Evolutionary conservation across 306 rosid species (phyloP).

Genomic region (Vigna trinervia): DNA sequence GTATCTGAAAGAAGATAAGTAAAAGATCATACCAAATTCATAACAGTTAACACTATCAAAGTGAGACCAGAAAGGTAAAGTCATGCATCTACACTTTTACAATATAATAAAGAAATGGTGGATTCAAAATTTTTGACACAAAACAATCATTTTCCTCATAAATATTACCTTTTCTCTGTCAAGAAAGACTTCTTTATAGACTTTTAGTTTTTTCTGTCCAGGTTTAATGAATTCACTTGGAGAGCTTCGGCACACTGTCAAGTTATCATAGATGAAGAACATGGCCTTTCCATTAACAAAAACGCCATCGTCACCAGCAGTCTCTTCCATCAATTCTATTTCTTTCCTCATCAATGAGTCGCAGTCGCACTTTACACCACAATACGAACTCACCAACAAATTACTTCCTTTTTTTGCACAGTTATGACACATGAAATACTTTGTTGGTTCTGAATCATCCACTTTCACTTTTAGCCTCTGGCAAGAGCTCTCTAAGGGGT

Average conservation of each 20-base stretch:
- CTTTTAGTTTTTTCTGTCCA: not conserved
- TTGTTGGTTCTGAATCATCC: not conserved
- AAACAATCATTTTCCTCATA: no score
- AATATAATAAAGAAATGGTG: not conserved
- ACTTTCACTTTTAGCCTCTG: not conserved
- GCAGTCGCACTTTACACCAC: not conserved
- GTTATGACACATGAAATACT: not conserved
- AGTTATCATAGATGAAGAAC: conserved; percentile 6
- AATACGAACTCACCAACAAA: not conserved
- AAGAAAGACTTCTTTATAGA: accelerated
- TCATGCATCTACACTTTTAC: no score
- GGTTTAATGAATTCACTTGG: not conserved
- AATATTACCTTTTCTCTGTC: not conserved
- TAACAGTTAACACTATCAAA: no score
- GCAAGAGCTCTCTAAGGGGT: not conserved
- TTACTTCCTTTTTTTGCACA: not conserved
- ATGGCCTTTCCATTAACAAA: not conserved
- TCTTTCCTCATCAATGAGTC: not conserved
- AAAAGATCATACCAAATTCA: not conserved
- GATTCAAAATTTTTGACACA: not conserved
- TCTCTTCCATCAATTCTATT: not conserved
- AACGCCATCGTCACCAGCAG: not conserved
- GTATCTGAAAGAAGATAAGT: not conserved
- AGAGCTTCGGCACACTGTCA: not conserved
- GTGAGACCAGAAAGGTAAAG: no score